A percentile compares a stretch with the other conserved stretches of the same genome.
Evolutionary conservation across 2,329 filamentous ascomycete genomes (phyloP).

Genomic region (Colletotrichum horii): DNA sequence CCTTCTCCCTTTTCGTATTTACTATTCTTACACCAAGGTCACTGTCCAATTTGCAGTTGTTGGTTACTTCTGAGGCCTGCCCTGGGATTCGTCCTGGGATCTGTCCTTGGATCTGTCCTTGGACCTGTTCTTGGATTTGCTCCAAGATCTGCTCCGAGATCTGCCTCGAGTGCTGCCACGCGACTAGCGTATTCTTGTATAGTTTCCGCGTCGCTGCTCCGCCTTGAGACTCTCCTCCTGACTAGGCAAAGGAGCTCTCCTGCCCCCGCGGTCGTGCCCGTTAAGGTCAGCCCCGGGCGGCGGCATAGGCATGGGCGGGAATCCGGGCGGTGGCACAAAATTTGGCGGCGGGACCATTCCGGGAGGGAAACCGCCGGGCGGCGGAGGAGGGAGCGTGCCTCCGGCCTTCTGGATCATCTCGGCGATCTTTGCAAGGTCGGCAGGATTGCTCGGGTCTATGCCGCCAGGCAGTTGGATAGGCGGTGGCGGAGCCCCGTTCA

Average conservation of each 20-base stretch:
- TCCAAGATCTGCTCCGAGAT: background rate
- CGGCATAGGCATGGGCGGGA: slow-evolving; percentile 36
- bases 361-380: slow-evolving; percentile 46
- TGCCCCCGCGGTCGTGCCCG: slow-evolving; percentile 34
- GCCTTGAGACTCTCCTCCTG: slow-evolving; percentile 82
- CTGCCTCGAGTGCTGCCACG: background rate
- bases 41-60: background rate
- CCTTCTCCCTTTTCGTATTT: background rate
- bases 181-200: slow-evolving; percentile 49
- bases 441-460: slow-evolving; percentile 64
- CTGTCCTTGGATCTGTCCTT: background rate
- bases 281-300: slow-evolving; percentile 33
- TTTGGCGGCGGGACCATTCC: slow-evolving; percentile 52
- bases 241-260: slow-evolving; percentile 77
- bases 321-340: slow-evolving; percentile 46
- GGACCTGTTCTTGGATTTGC: background rate
- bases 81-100: background rate
- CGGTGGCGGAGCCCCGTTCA: slow-evolving; percentile 51
- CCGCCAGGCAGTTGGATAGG: slow-evolving; percentile 53
- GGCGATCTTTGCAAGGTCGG: slow-evolving; percentile 64
- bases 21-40: background rate
- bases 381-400: slow-evolving; percentile 62
- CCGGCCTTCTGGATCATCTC: slow-evolving; percentile 72
- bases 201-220: slow-evolving; percentile 73
- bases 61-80: background rate